Conservation (phyloP, 306 rosid species). For the Cicer bijugum region DNA sequence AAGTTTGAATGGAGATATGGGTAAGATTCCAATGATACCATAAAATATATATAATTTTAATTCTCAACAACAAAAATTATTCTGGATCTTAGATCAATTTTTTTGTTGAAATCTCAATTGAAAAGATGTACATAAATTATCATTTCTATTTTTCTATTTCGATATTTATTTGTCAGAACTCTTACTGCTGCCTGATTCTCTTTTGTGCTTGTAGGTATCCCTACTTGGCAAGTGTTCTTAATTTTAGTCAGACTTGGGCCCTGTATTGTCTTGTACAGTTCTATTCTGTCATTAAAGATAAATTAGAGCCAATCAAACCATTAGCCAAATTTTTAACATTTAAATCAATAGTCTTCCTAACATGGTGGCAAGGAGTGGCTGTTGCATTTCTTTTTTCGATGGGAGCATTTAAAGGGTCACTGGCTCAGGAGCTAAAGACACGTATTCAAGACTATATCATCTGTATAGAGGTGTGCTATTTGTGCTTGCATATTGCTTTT, state of each 20-base stretch:
- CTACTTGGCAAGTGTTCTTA: slow-evolving; percentile 89
- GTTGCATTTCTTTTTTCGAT: slow-evolving; percentile 86
- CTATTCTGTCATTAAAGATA: slow-evolving; percentile 89
- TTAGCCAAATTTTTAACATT: slow-evolving; percentile 86
- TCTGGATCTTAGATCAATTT: slow-evolving; percentile 19
- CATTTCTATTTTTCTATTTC: background rate
- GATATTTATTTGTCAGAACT: slow-evolving; percentile 13
- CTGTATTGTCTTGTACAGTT: slow-evolving; percentile 95
- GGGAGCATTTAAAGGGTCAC: slow-evolving; percentile 84
- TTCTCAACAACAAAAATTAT: slow-evolving; percentile 18
- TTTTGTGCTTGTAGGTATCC: slow-evolving; percentile 79
- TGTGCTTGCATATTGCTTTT: background rate
- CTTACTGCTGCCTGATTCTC: slow-evolving; percentile 44
- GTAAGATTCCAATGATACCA: slow-evolving; percentile 53
- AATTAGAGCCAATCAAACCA: slow-evolving; percentile 86
- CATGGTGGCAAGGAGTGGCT: slow-evolving; percentile 99
- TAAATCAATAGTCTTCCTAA: slow-evolving; percentile 90
- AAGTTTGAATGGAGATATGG: slow-evolving; percentile 93
- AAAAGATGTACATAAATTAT: background rate
- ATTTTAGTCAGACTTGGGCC: slow-evolving; percentile 99
- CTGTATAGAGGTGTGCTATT: slow-evolving; percentile 85
- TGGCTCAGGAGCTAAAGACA: slow-evolving; percentile 82
- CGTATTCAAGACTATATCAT: slow-evolving; percentile 95
- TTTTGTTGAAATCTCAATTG: slow-evolving; percentile 12
- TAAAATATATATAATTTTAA: slow-evolving; percentile 24